phyloP scores from a whole-genome alignment of 176 grass and related monocot genomes.

The Urochloa ruziziensis region DNA sequence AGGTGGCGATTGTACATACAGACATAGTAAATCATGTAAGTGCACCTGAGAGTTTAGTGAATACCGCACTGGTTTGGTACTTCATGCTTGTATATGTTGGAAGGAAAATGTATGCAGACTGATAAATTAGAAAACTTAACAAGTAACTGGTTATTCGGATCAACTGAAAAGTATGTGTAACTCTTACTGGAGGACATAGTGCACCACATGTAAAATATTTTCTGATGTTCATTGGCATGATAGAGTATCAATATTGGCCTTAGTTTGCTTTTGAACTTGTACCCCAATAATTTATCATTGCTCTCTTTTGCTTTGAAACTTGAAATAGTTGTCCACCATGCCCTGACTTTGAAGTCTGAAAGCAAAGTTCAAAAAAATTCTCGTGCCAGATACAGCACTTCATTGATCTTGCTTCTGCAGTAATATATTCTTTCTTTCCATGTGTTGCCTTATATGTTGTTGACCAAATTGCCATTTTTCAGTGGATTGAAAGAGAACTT shows the following conservation, averaged over 20 bases:
- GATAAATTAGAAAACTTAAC: slow-evolving; percentile 10
- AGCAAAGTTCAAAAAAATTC: not conserved
- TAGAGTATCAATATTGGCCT: too few relatives aligned
- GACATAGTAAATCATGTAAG: slow-evolving; percentile 90
- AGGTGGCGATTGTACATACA: slow-evolving; percentile 50
- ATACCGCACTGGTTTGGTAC: not conserved
- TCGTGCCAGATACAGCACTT: not conserved
- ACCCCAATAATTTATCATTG: not conserved
- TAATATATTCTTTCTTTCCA: slow-evolving; percentile 1
- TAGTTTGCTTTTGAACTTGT: not conserved
- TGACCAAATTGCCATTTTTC: slow-evolving; percentile 33
- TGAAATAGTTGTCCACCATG: slow-evolving; percentile 1
- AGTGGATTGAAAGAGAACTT: slow-evolving; percentile 83
- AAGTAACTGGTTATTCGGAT: slow-evolving; percentile 16
- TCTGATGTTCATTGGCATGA: not conserved
- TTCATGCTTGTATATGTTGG: slow-evolving; percentile 13
- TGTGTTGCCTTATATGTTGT: not conserved
- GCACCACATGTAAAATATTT: slow-evolving; percentile 13
- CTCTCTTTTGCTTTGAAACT: slow-evolving; percentile 23
- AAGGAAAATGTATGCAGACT: slow-evolving; percentile 6
- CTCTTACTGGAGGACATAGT: not conserved
- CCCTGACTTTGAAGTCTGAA: not conserved
- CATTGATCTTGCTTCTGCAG: not conserved
- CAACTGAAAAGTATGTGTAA: slow-evolving; percentile 9
- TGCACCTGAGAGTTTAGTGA: slow-evolving; percentile 3